Conservation (phyloP, 2,329 filamentous ascomycete species). For the Fusarium verticillioides region DNA sequence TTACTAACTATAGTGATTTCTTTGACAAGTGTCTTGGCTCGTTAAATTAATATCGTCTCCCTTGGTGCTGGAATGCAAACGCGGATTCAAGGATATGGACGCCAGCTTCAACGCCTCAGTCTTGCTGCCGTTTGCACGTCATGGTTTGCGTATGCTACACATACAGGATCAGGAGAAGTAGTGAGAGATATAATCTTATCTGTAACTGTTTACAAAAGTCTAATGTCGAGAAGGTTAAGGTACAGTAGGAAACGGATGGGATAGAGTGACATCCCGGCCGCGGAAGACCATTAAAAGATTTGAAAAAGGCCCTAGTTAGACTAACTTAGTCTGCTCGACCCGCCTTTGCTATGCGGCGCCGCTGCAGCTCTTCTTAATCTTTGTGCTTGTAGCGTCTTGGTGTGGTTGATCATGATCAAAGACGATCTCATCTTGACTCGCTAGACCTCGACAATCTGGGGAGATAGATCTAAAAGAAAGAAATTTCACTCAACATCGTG, state of each 20-base stretch:
- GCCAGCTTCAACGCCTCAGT: neutral
- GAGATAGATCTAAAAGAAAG: neutral
- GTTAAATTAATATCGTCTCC: neutral
- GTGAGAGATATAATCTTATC: neutral
- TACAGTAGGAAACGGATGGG: neutral
- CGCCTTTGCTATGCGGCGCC: constrained; percentile 28
- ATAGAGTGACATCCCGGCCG: constrained; percentile 22
- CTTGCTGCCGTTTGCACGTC: neutral
- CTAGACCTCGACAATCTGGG: constrained; percentile 7
- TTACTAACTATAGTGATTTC: neutral
- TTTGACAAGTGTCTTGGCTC: neutral
- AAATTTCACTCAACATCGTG: neutral
- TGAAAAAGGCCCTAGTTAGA: neutral
- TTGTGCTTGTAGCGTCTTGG: neutral
- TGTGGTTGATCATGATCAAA: constrained; percentile 10
- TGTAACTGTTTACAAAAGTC: neutral
- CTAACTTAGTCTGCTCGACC: neutral
- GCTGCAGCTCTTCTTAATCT: neutral
- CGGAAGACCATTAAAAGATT: constrained; percentile 15
- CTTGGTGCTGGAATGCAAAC: constrained; percentile 14
- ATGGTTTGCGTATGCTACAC: neutral
- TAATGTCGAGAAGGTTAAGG: neutral
- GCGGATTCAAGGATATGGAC: neutral
- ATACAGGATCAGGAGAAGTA: neutral
- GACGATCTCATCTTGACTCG: constrained; percentile 10